A percentile compares a stretch with the other conserved stretches of the same genome.
phyloP scores from a whole-genome alignment of 352 stramenopile genomes.

The Phytophthora sojae region DNA sequence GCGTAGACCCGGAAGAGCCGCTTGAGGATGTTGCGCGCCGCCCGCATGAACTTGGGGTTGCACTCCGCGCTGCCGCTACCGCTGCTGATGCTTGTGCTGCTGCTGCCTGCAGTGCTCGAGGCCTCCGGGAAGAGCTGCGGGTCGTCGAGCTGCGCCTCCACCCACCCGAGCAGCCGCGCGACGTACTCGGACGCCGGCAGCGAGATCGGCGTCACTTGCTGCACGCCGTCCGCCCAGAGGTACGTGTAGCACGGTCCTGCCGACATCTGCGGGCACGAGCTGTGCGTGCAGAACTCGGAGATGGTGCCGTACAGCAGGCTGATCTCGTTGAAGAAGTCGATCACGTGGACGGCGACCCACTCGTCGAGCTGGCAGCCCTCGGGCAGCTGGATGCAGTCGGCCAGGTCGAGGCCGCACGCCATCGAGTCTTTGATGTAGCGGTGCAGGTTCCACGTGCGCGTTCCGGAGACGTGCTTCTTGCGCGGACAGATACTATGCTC shows the following conservation, averaged over 20 bases:
- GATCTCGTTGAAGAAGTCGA: conserved; percentile 96
- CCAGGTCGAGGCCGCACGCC: conserved; percentile 58
- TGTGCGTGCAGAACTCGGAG: conserved; percentile 78
- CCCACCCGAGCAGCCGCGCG: conserved; percentile 85
- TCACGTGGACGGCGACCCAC: conserved; percentile 78
- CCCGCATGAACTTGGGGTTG: conserved; percentile 58
- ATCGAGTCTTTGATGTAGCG: conserved; percentile 78
- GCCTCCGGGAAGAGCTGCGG: conserved; percentile 59
- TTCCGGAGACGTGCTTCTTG: conserved; percentile 66
- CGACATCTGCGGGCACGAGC: conserved; percentile 75
- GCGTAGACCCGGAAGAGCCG: conserved; percentile 97
- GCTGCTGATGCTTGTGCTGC: neutral
- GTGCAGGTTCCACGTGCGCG: conserved; percentile 74
- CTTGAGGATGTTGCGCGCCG: conserved; percentile 91
- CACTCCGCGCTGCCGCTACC: conserved; percentile 19
- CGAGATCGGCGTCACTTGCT: conserved; percentile 55
- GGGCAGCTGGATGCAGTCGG: conserved; percentile 71
- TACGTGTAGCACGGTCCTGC: conserved; percentile 90
- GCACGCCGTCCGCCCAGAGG: conserved; percentile 78
- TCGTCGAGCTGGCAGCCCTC: conserved; percentile 69
- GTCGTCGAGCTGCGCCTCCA: conserved; percentile 87
- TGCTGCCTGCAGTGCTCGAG: conserved; percentile 1
- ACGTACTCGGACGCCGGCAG: conserved; percentile 89
- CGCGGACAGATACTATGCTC: conserved; percentile 59
- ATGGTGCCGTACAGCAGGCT: conserved; percentile 92